Base-by-base conservation (phyloP, 2,329 filamentous ascomycete species). In the Fusarium aywerte region DNA sequence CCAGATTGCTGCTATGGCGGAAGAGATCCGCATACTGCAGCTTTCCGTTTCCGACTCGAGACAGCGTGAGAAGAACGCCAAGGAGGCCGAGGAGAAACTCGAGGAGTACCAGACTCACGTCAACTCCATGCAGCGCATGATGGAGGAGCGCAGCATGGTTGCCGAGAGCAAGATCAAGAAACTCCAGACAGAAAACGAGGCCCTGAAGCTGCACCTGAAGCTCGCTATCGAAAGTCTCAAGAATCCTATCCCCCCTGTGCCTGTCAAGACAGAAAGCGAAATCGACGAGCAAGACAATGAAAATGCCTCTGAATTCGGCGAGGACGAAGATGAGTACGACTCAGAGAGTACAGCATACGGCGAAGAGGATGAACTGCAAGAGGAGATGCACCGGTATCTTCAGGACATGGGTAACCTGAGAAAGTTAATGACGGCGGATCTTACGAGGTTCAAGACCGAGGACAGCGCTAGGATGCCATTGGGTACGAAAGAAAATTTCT, bases 31-130 rank as follows among this genome's bases (percentile, higher is more conserved):
- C 20, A 80, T 85, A 27, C 84, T 99, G 50, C 95, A 98, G 77
- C 85, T 97, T 65, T 92, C 82, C 10, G 87, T 91, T 23, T 87
- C 86, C 11, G 87, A 92, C 74, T 87, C 83, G 49, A 81, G 83
- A 65, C 87, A 84, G 71, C 87, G 85, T 51, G 92, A 96, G 79
- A 90, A 92, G 76, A 92, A 94, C 72, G 90, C 89, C 56, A 88
- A 90, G 72, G 85, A 90, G 35, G 89, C 92, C 68, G 92, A 93
- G 67, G 92, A 96, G 77, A 90, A 90, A 71, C 83, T 99, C 23
- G 96, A 98, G 73, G 93, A 97, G 78, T 99, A 98, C 79, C 96
- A 99, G 81, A 89, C 89, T 68, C 92, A 94, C 73, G 96, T 99
- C 18, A 85, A 88, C 45, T 88, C 90, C 57, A 93, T 99, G 91